Percentiles rank a stretch among this genome's conserved stretches.
Evolutionary conservation across 2,329 filamentous ascomycete genomes (phyloP).

Genomic region (Torrubiellomyces zombiae): DNA sequence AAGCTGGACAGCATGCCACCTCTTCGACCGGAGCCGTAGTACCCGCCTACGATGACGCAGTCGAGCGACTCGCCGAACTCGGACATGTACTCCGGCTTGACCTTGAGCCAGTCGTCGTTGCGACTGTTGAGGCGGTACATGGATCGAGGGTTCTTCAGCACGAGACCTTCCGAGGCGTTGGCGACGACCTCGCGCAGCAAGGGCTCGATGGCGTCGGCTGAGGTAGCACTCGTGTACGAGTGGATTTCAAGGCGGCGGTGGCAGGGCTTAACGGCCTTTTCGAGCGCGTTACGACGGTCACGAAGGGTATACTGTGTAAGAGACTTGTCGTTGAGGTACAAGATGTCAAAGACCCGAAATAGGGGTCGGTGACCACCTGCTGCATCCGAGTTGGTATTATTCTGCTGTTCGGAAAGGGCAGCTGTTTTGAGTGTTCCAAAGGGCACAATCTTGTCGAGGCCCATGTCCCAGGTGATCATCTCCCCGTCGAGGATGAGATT

Average conservation of each 20-base stretch:
- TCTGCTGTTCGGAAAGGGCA: conserved; percentile 59
- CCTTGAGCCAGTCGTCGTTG: conserved; percentile 95
- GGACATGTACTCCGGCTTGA: conserved; percentile 96
- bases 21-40: conserved; percentile 74
- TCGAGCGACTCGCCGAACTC: conserved; percentile 91
- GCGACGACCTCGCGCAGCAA: conserved; percentile 69
- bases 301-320: conserved; percentile 70
- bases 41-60: conserved; percentile 76
- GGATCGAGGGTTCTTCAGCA: conserved; percentile 84
- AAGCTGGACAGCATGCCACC: conserved; percentile 76
- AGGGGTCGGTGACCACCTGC: conserved; percentile 43
- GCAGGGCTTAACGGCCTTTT: conserved; percentile 51
- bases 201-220: conserved; percentile 58
- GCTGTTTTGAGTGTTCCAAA: conserved; percentile 93
- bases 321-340: conserved; percentile 69
- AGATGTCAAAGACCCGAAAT: conserved; percentile 77
- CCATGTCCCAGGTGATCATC: conserved; percentile 96
- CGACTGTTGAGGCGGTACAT: conserved; percentile 76
- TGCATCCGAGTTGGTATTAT: conserved; percentile 35
- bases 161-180: conserved; percentile 74
- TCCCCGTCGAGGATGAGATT: conserved; percentile 91
- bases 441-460: conserved; percentile 64
- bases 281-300: conserved; percentile 62
- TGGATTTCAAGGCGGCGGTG: conserved; percentile 74
- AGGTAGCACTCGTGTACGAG: conserved; percentile 47